These are phyloP conservation scores for Penicillium rolfsii DNA, from an alignment of 2,329 filamentous ascomycete species.

Conservation along the genomic window DNA sequence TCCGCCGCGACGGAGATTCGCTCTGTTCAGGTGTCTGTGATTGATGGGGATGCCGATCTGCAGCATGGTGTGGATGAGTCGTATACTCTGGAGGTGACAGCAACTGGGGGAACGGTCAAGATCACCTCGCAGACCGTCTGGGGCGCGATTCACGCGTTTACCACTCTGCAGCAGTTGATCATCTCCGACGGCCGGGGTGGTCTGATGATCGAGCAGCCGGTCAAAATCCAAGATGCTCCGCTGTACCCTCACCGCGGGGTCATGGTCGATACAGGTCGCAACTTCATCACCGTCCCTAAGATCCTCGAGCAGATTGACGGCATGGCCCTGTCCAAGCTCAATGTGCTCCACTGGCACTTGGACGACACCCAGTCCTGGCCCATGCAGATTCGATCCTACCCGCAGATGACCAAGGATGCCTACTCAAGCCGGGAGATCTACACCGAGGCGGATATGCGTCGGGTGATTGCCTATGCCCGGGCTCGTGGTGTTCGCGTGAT, in stretches of 20 bases:
- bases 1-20: conserved; percentile 37
- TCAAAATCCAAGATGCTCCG: conserved; percentile 55
- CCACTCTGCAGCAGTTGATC: conserved; percentile 60
- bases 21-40: conserved; percentile 52
- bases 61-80: conserved; percentile 62
- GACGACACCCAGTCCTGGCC: conserved; percentile 62
- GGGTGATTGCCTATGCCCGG: conserved; percentile 55
- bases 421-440: conserved; percentile 57
- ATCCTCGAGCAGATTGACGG: conserved; percentile 59
- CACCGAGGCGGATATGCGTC: conserved; percentile 47
- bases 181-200: conserved; percentile 52
- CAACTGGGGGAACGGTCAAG: conserved; percentile 46
- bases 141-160: conserved; percentile 60
- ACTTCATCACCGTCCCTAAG: conserved; percentile 57
- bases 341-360: conserved; percentile 62
- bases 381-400: conserved; percentile 53
- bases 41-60: conserved; percentile 52
- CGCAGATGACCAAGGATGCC: conserved; percentile 58
- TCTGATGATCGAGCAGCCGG: conserved; percentile 57
- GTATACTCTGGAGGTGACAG: conserved; percentile 54
- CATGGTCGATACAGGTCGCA: conserved; percentile 60
- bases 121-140: conserved; percentile 57
- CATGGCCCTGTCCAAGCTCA: conserved; percentile 61
- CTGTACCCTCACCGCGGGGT: conserved; percentile 59
- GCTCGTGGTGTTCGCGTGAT: conserved; percentile 62